Evolutionary conservation across 352 stramenopile genomes (phyloP).

Genomic region (Globisporangium emineosum): DNA sequence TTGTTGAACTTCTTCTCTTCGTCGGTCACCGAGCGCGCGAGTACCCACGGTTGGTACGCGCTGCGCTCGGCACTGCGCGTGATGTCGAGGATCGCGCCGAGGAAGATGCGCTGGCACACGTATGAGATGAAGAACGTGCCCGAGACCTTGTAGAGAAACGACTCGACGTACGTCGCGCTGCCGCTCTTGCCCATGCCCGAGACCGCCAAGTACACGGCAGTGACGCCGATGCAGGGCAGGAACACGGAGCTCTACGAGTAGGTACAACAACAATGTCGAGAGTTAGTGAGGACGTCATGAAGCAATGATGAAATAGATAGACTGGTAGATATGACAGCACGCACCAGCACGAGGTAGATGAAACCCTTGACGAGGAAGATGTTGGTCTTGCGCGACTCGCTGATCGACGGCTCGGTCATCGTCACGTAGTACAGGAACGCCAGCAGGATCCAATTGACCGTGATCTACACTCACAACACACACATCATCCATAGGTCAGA

Average conservation of each 20-base stretch:
- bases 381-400: constrained; percentile 56
- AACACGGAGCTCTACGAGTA: constrained; percentile 64
- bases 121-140: constrained; percentile 89
- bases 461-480: constrained; percentile 38
- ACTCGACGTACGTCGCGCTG: constrained; percentile 63
- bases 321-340: constrained; percentile 9
- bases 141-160: constrained; percentile 80
- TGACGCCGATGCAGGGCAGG: constrained; percentile 74
- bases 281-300: background rate
- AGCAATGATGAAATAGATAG: background rate
- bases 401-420: constrained; percentile 66
- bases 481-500: constrained; percentile 1
- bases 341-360: constrained; percentile 69
- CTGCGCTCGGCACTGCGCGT: constrained; percentile 60
- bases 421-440: constrained; percentile 66
- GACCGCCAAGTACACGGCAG: constrained; percentile 71
- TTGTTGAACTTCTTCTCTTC: constrained; percentile 46
- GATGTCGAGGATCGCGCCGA: constrained; percentile 71
- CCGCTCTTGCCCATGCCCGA: constrained; percentile 49
- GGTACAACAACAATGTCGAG: background rate
- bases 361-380: constrained; percentile 81
- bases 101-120: constrained; percentile 75
- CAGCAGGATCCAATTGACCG: constrained; percentile 71
- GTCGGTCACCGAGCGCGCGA: constrained; percentile 55
- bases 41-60: constrained; percentile 68